Conservation (phyloP, 257 asterid species). For the Solanum clarkiae region DNA sequence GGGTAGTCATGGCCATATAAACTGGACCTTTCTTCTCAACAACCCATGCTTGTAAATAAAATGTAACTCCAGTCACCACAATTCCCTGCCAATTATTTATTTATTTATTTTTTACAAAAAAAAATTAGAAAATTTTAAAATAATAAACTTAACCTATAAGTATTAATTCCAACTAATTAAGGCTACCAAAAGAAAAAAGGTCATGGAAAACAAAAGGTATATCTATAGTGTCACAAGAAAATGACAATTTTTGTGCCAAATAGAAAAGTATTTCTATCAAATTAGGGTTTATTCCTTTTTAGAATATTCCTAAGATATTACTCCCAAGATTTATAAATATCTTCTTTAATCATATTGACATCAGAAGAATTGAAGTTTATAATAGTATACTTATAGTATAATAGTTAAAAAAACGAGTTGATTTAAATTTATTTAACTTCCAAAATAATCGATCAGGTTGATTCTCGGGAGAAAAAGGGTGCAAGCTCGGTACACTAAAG, state of each 20-base stretch:
- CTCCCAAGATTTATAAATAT: not conserved
- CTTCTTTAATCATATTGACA: not conserved
- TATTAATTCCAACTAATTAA: not conserved
- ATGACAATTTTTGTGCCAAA: not conserved
- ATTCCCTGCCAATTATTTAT: constrained; percentile 37
- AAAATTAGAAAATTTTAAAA: not conserved
- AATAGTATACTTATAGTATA: not conserved
- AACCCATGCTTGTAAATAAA: constrained; percentile 82
- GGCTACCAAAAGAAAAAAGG: not conserved
- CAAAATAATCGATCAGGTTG: not conserved
- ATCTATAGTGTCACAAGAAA: not conserved
- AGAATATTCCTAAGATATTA: not conserved
- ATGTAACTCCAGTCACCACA: constrained; percentile 66
- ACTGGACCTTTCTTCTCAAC: constrained; percentile 88
- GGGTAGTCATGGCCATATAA: constrained; percentile 63
- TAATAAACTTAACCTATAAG: not conserved
- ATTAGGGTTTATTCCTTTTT: not conserved
- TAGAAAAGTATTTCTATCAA: not conserved
- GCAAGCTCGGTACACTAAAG: no score
- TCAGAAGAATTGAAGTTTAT: not conserved
- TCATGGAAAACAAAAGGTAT: not conserved
- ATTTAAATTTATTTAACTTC: not conserved
- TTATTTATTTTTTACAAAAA: not conserved
- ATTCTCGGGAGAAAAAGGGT: not conserved
- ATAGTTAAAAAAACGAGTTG: not conserved